Percentiles rank a stretch among this genome's conserved stretches.
Evolutionary conservation across 2,329 filamentous ascomycete genomes (phyloP).

Genomic region (Alternaria tenuissima): DNA sequence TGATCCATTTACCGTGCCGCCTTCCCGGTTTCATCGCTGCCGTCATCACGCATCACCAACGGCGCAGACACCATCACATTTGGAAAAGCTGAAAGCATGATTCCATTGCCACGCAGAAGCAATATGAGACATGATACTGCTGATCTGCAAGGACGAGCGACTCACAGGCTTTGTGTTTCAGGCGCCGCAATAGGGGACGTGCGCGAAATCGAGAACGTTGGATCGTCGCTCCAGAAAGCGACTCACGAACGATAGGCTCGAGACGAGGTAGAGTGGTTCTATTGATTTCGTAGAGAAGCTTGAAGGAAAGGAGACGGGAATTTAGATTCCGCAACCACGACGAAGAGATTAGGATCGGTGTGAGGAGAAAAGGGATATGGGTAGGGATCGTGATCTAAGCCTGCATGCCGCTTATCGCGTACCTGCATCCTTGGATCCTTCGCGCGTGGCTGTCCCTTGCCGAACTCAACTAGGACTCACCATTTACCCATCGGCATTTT

Average conservation of each 20-base stretch:
- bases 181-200: background rate
- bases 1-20: background rate
- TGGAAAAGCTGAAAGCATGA: background rate
- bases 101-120: background rate
- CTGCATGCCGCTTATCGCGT: constrained; percentile 5
- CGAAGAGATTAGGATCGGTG: background rate
- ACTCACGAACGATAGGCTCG: background rate
- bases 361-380: background rate
- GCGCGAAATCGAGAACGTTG: background rate
- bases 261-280: background rate
- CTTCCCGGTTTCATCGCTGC: constrained; percentile 2
- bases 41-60: background rate
- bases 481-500: background rate
- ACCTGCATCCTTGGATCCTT: constrained; percentile 3
- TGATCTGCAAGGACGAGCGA: constrained; percentile 1
- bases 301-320: background rate
- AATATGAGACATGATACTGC: background rate
- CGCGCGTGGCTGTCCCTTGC: background rate
- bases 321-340: background rate
- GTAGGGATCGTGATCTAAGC: background rate
- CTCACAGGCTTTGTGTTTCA: background rate
- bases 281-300: background rate
- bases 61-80: background rate
- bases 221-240: background rate
- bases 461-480: background rate